Evolutionary conservation across 768 basidiomycete genomes (phyloP), one percentile per base, ranked within the genome.

Genomic region (Thelephora ganbajun): DNA sequence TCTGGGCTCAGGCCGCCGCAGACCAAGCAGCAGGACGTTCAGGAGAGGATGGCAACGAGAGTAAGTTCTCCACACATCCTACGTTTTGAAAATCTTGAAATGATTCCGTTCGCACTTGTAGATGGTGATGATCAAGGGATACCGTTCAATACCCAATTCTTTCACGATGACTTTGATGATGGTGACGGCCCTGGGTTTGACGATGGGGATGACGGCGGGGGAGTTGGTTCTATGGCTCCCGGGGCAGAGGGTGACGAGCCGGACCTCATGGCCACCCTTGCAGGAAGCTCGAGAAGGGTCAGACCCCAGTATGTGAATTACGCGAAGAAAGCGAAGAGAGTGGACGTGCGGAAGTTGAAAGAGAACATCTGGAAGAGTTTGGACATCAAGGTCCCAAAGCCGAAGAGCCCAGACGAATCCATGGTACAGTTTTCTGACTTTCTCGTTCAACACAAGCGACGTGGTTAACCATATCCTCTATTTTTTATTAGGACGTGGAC

Each of bases 391-490:
- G 90, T 84, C 65, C 67, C 98, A 52, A 99, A 99, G 68, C 94
- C 98, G 51, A 94, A 92, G 55, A 98, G 98, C 43, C 98, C 96
- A 96, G 87, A 76, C 61, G 86, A 86, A n/a, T n/a, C n/a, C n/a
- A n/a, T n/a, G n/a, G n/a, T n/a, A n/a, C n/a, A n/a, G n/a, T n/a
- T n/a, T n/a, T 1, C 63, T 98, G 39, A 83, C 89, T 89, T 96
- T 48, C 75, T 80, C 33, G 68, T 80, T 36, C 53, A 62, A 9
- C 65, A 68, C 35, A 67, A 68, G 6, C 65, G 71, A 33, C 66
- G 68, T 11, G 68, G 63, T 2, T 66, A 66, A 6, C 67, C 67
- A 5, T 50, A 39, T 45, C 53, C 52, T 11, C 58, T 59, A 59
- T 57, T 58, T 11, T 44, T 54, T 45, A n/a, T n/a, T n/a, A n/a